These are phyloP conservation scores for Tetracladium marchalianum DNA, from an alignment of 495 filamentous ascomycete genomes.

Conservation along the genomic window DNA sequence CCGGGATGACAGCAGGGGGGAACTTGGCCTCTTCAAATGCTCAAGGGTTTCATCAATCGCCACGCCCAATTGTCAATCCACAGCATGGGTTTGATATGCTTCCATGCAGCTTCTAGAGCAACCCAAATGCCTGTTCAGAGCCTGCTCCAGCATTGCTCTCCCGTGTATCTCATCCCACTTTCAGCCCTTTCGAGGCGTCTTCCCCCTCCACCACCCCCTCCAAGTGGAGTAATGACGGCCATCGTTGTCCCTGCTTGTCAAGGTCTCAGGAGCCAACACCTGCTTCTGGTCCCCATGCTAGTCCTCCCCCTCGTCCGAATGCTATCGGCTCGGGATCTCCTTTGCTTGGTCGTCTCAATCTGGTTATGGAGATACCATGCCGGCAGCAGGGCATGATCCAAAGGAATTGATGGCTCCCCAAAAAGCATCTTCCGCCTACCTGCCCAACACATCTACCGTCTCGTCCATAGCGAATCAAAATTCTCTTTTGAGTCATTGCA, in stretches of 20 bases:
- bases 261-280: neutral
- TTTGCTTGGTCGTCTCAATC: slow-evolving; percentile 12
- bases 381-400: slow-evolving; percentile 10
- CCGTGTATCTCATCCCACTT: neutral
- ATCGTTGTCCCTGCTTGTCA: slow-evolving; percentile 3
- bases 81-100: slow-evolving; percentile 1
- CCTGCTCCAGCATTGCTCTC: neutral
- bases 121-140: neutral
- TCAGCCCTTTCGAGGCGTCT: neutral
- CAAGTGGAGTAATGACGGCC: neutral
- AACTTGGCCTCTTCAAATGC: no score
- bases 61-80: no score
- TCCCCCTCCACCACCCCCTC: neutral
- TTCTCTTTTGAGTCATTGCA: slow-evolving; percentile 12
- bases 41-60: no score
- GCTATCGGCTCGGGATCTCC: slow-evolving; percentile 9
- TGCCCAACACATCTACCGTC: slow-evolving; percentile 18
- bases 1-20: no score
- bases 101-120: slow-evolving; percentile 1
- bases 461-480: slow-evolving; percentile 17
- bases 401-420: slow-evolving; percentile 4
- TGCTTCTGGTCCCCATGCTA: slow-evolving; percentile 8
- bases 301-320: neutral
- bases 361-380: neutral
- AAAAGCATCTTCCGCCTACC: slow-evolving; percentile 8